These are phyloP conservation scores for Tolypocladium ophioglossoides DNA, from an alignment of 2,329 filamentous ascomycete genomes.

Conservation along the genomic window DNA sequence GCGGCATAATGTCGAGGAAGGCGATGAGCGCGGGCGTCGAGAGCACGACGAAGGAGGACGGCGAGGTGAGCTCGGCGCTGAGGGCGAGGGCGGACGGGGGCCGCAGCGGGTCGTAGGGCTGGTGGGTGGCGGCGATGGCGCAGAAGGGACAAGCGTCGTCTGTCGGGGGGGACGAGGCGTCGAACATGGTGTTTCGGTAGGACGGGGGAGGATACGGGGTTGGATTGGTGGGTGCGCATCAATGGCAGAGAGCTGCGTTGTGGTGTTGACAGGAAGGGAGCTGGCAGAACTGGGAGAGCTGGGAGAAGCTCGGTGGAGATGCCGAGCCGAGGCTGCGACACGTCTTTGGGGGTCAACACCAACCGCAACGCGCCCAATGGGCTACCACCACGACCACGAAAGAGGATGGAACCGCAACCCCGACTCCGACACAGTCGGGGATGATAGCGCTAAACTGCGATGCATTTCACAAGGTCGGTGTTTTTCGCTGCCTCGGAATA, in stretches of 20 bases:
- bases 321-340: background rate
- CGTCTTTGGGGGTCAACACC: background rate
- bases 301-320: background rate
- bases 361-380: too few relatives aligned
- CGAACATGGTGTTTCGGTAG: conserved; percentile 17
- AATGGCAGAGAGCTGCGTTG: background rate
- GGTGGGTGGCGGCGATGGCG: conserved; percentile 40
- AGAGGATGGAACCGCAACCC: too few relatives aligned
- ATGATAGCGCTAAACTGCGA: too few relatives aligned
- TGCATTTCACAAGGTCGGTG: too few relatives aligned
- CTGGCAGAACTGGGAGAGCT: background rate
- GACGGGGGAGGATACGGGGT: background rate
- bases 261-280: background rate
- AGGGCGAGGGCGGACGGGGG: conserved; percentile 28
- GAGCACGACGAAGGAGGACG: conserved; percentile 56
- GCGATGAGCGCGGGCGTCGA: conserved; percentile 69
- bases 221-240: background rate
- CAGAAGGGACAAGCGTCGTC: conserved; percentile 49
- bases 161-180: conserved; percentile 20
- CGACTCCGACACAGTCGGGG: too few relatives aligned
- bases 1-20: conserved; percentile 88
- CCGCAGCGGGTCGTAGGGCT: conserved; percentile 31
- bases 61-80: conserved; percentile 23
- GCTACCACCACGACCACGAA: too few relatives aligned
- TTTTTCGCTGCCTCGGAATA: too few relatives aligned